Evolutionary conservation across 768 basidiomycete genomes (phyloP), one percentile per base, ranked within the genome.

Genomic region (Hydnomerulius pinastri): DNA sequence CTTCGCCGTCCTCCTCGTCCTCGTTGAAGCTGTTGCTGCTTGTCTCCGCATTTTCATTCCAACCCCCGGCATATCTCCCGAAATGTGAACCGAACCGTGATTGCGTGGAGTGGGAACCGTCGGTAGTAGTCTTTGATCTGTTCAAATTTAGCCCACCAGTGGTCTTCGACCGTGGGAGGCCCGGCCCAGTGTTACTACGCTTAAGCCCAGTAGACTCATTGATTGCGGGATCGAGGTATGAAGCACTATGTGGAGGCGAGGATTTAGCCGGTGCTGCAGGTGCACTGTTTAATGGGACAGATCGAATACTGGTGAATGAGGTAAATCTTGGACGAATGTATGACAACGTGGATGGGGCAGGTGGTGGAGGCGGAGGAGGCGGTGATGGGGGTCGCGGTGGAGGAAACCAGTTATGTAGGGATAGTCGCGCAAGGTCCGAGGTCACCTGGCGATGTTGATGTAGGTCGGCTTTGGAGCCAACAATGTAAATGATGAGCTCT

Each of bases 401-500:
- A 9, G 90, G 90, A 58, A 92, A 92, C 92, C 92, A 94, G 43
- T 83, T 86, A 57, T 88, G 86, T 38, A 96, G 73, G 11, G 87
- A 86, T 49, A 89, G 77, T n/a, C 90, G 85, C 46, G 90, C 92
- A 51, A 87, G 77, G 69, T 92, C 91, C 45, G 86, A 74, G 6
- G 90, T 87, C 55, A 92, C 87, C 62, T 89, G 85, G 40, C 90
- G 83, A 54, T 83, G 77, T 33, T 75, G 73, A 51, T 79, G 69
- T 52, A 92, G 78, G 75, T 92, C 90, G 60, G 90, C 87, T 70
- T 98, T 98, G 55, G 94, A 84, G 50, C 95, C 94, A 60, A 97
- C 93, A 61, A 98, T 91, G 70, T 94, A 93, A 62, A 97, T 92
- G 67, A 96, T 86, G 50, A 94, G 79, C 63, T 95, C 92, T 42